phyloP scores from a whole-genome alignment of 148 eudicot species.

The Rhododendron ferrugineum region DNA sequence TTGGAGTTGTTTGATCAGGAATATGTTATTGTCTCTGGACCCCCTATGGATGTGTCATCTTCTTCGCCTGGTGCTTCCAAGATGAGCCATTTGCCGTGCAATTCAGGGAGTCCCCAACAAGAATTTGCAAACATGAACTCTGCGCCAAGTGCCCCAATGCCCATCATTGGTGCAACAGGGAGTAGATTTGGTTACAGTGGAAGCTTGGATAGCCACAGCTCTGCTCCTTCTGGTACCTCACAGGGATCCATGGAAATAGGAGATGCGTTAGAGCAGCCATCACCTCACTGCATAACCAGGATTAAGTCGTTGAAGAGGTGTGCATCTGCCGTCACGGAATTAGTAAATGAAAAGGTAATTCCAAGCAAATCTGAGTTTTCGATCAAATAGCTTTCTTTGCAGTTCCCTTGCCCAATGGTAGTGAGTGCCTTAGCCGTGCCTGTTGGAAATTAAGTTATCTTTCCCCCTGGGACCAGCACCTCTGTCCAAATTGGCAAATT shows the following conservation, averaged over 20 bases:
- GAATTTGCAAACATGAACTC: slow-evolving; percentile 32
- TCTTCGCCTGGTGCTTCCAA: slow-evolving; percentile 51
- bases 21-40: slow-evolving; percentile 84
- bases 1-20: slow-evolving; percentile 80
- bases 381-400: background rate
- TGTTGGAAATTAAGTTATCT: background rate
- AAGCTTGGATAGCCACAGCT: slow-evolving; percentile 58
- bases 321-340: slow-evolving; percentile 71
- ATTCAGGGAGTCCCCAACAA: slow-evolving; percentile 31
- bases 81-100: slow-evolving; percentile 40
- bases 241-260: slow-evolving; percentile 58
- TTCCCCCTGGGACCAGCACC: background rate
- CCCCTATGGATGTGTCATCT: slow-evolving; percentile 48
- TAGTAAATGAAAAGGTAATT: slow-evolving; percentile 72
- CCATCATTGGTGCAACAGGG: slow-evolving; percentile 41
- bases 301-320: slow-evolving; percentile 64
- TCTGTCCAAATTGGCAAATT: background rate
- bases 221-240: slow-evolving; percentile 60
- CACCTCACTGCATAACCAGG: slow-evolving; percentile 57
- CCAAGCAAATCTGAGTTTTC: background rate
- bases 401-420: background rate
- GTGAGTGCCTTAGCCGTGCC: background rate
- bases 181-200: slow-evolving; percentile 30
- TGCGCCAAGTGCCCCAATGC: slow-evolving; percentile 42
- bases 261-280: slow-evolving; percentile 58